Percentiles rank a stretch among this genome's conserved stretches.
phyloP scores from a whole-genome alignment of 1,284 basidiomycete species.

The Ustilago cynodontis region DNA sequence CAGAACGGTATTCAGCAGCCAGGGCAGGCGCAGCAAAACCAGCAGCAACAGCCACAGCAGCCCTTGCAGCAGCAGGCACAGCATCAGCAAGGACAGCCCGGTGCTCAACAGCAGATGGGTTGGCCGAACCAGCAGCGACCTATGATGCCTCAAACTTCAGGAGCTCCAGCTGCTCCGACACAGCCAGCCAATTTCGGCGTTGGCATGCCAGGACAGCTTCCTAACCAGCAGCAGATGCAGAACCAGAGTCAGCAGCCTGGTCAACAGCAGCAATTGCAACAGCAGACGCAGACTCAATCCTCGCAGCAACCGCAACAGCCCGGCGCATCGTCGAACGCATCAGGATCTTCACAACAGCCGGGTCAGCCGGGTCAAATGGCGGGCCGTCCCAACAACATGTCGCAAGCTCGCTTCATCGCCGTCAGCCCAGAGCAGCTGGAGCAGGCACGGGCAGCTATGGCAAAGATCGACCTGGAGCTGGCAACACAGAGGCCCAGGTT shows the following conservation, averaged over 20 bases:
- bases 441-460: conserved; percentile 56
- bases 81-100: conserved; percentile 12
- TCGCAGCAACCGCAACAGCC: conserved; percentile 38
- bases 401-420: conserved; percentile 51
- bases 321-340: conserved; percentile 10
- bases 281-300: conserved; percentile 33
- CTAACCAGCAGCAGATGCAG: conserved; percentile 31
- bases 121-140: conserved; percentile 43
- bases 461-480: conserved; percentile 57
- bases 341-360: conserved; percentile 14
- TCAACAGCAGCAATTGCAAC: conserved; percentile 30
- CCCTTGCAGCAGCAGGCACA: conserved; percentile 6
- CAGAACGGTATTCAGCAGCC: conserved; percentile 41
- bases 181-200: conserved; percentile 31
- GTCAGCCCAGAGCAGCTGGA: conserved; percentile 62
- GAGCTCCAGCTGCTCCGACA: conserved; percentile 27
- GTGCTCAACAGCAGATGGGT: conserved; percentile 20
- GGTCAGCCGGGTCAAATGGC: conserved; percentile 43
- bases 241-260: conserved; percentile 30
- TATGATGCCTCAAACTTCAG: conserved; percentile 31
- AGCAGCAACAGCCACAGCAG: conserved; percentile 22
- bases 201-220: conserved; percentile 15
- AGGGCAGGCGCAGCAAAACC: conserved; percentile 23
- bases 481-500: conserved; percentile 49
- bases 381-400: conserved; percentile 40